Percentiles rank a stretch among this genome's conserved stretches.
These are phyloP conservation scores for Patellaria atrata DNA, from an alignment of 495 filamentous ascomycete species.

Conservation along the genomic window DNA sequence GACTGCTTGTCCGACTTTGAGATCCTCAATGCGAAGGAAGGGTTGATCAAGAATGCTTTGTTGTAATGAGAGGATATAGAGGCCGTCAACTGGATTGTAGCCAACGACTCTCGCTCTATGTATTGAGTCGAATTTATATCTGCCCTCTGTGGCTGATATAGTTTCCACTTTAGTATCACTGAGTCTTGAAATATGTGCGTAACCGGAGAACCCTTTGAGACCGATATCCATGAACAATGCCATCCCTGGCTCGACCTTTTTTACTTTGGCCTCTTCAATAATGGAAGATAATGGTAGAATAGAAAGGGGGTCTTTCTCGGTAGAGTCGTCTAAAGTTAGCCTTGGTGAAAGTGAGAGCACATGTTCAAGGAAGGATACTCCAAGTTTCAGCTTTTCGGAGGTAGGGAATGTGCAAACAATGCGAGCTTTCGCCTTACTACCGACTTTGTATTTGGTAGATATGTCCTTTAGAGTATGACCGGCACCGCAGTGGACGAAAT, in stretches of 20 bases:
- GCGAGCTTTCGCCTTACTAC: conserved; percentile 72
- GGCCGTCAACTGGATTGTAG: conserved; percentile 72
- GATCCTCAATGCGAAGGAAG: conserved; percentile 78
- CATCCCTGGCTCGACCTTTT: conserved; percentile 57
- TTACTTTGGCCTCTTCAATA: conserved; percentile 59
- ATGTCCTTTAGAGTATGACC: conserved; percentile 51
- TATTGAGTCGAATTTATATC: conserved; percentile 57
- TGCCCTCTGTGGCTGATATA: conserved; percentile 57
- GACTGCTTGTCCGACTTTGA: conserved; percentile 65
- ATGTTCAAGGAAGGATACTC: conserved; percentile 75
- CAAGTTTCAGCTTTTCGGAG: conserved; percentile 65
- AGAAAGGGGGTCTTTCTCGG: conserved; percentile 33
- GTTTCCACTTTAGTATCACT: conserved; percentile 75
- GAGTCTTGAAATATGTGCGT: conserved; percentile 84
- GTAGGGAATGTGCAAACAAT: conserved; percentile 73
- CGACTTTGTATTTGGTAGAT: conserved; percentile 57
- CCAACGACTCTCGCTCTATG: conserved; percentile 74
- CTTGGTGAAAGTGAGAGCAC: conserved; percentile 48
- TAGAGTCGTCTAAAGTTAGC: conserved; percentile 9
- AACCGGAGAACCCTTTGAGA: conserved; percentile 57
- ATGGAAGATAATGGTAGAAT: conserved; percentile 58
- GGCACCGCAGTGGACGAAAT: conserved; percentile 71
- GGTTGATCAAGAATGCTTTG: conserved; percentile 68
- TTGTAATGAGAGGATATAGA: conserved; percentile 77
- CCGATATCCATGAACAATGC: conserved; percentile 77